A percentile compares a stretch with the other conserved stretches of the same genome.
Conservation (phyloP, 225 moss, liverwort and hornwort genomes). For the Marchantia polymorpha region DNA sequence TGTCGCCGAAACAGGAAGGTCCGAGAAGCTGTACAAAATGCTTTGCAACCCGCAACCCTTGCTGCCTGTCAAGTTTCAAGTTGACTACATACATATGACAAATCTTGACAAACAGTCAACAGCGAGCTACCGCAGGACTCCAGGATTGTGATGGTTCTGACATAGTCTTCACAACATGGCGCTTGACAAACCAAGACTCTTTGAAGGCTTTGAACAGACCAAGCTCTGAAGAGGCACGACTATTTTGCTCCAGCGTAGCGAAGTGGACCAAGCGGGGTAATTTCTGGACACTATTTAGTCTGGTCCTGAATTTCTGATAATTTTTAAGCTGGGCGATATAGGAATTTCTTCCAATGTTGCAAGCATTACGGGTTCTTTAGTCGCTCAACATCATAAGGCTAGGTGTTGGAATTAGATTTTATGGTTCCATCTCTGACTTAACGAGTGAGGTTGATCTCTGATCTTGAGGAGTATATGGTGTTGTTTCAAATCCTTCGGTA, state of each 20-base stretch:
- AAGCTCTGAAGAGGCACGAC: not conserved
- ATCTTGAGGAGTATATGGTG: not conserved
- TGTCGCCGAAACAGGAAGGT: constrained; percentile 91
- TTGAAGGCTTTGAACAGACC: not conserved
- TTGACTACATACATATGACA: not conserved
- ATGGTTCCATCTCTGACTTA: not conserved
- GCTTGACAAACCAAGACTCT: not conserved
- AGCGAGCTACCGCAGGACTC: not conserved
- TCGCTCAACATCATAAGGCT: not conserved
- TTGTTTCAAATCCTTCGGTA: not conserved
- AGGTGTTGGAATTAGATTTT: not conserved
- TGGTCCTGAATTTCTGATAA: not conserved
- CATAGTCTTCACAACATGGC: not conserved
- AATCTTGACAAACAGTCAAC: not conserved
- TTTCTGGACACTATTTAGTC: not conserved
- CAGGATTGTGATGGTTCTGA: not conserved
- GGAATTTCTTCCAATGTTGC: not conserved
- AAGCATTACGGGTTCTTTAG: not conserved
- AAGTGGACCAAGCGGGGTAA: not conserved
- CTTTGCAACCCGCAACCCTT: constrained; percentile 65
- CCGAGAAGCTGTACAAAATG: constrained; percentile 65
- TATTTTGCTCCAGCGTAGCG: not conserved
- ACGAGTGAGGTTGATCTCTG: not conserved
- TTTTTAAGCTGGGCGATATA: not conserved
- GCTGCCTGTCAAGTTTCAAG: constrained; percentile 31